Evolutionary conservation across 2,329 filamentous ascomycete genomes (phyloP).

Genomic region (Pseudogymnoascus sp.): DNA sequence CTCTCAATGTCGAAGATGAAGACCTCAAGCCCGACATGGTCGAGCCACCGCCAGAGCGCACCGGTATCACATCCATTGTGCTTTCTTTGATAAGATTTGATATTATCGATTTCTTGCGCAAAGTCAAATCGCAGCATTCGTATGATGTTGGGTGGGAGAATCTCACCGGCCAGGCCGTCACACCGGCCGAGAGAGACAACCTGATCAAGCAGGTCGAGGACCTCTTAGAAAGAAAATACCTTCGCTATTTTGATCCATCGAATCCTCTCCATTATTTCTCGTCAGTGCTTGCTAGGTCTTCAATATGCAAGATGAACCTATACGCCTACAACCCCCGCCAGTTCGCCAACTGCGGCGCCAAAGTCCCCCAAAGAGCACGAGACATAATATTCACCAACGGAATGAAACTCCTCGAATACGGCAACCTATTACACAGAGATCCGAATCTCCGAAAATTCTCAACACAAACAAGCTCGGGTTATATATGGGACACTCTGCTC

Average conservation of each 20-base stretch:
- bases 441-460: conserved; percentile 25
- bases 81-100: conserved; percentile 33
- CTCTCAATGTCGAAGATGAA: conserved; percentile 48
- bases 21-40: conserved; percentile 42
- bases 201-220: conserved; percentile 33
- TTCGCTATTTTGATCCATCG: conserved; percentile 34
- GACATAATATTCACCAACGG: conserved; percentile 24
- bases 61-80: conserved; percentile 40
- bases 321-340: conserved; percentile 22
- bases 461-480: conserved; percentile 27
- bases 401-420: conserved; percentile 25
- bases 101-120: conserved; percentile 35
- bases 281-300: conserved; percentile 16
- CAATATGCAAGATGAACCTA: conserved; percentile 24
- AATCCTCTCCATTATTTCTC: conserved; percentile 21
- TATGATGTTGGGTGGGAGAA: conserved; percentile 19
- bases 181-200: conserved; percentile 19
- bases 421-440: conserved; percentile 19
- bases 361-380: conserved; percentile 21
- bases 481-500: conserved; percentile 30
- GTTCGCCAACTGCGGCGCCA: conserved; percentile 15
- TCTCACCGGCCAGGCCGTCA: conserved; percentile 15
- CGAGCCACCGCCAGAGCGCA: conserved; percentile 39
- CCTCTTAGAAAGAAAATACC: conserved; percentile 32
- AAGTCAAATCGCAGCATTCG: conserved; percentile 30